Evolutionary conservation across 371 early-diverging fungal species (phyloP).

Genomic region (Mortierella sp.): DNA sequence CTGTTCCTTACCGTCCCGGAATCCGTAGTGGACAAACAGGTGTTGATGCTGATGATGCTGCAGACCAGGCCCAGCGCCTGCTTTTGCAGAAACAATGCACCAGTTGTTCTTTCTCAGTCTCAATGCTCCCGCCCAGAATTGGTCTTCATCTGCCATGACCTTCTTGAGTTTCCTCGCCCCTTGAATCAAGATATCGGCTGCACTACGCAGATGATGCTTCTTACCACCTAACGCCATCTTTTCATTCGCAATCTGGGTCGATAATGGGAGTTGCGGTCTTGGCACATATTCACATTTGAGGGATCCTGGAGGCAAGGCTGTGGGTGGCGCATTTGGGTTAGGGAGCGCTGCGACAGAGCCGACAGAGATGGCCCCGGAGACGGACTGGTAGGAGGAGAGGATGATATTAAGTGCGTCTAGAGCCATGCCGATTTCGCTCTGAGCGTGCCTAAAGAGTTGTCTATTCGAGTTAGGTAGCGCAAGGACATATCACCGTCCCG

Average conservation of each 20-base stretch:
- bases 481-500: too few relatives aligned
- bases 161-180: slow-evolving; percentile 63
- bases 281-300: slow-evolving; percentile 68
- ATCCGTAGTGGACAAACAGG: slow-evolving; percentile 68
- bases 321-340: slow-evolving; percentile 4
- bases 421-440: slow-evolving; percentile 80
- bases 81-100: slow-evolving; percentile 67
- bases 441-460: slow-evolving; percentile 69
- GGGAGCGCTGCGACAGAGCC: slow-evolving; percentile 2
- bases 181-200: slow-evolving; percentile 66
- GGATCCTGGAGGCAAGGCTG: slow-evolving; percentile 63
- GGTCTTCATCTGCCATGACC: slow-evolving; percentile 67
- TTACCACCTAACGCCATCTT: slow-evolving; percentile 77
- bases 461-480: too few relatives aligned
- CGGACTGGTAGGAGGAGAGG: slow-evolving; percentile 60
- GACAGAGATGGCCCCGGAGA: slow-evolving; percentile 40
- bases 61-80: slow-evolving; percentile 36
- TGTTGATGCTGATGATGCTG: slow-evolving; percentile 27
- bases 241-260: slow-evolving; percentile 65
- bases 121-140: slow-evolving; percentile 78
- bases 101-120: slow-evolving; percentile 73
- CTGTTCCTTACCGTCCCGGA: slow-evolving; percentile 61
- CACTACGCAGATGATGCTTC: slow-evolving; percentile 71
- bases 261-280: slow-evolving; percentile 58
- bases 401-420: slow-evolving; percentile 80